Conservation (phyloP, 768 basidiomycete species). For the Suillus bovinus region DNA sequence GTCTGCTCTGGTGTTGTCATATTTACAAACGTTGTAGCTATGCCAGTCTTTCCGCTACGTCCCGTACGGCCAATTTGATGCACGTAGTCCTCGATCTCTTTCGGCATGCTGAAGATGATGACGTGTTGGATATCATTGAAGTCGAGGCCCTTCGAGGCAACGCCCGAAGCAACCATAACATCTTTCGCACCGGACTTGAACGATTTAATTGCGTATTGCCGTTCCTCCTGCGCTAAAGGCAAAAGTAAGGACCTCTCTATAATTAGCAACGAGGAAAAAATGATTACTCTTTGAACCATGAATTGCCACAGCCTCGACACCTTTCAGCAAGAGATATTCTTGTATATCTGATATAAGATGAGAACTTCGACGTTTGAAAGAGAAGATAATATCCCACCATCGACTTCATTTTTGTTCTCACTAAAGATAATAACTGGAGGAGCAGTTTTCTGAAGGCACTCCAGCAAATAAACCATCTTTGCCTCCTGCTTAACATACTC, state of each 20-base stretch:
- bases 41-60: constrained; percentile 96
- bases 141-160: constrained; percentile 97
- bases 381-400: constrained; percentile 55
- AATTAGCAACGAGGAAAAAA: background rate
- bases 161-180: constrained; percentile 98
- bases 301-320: constrained; percentile 97
- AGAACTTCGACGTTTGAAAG: constrained; percentile 5
- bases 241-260: constrained; percentile 6
- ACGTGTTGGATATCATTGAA: constrained; percentile 99
- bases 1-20: constrained; percentile 98
- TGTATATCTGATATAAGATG: constrained; percentile 77
- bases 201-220: constrained; percentile 97
- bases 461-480: constrained; percentile 98
- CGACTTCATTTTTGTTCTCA: constrained; percentile 99
- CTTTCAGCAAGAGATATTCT: constrained; percentile 94
- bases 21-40: constrained; percentile 98
- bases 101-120: constrained; percentile 99
- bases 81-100: constrained; percentile 99
- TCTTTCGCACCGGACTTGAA: constrained; percentile 98
- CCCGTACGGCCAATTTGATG: constrained; percentile 99
- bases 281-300: constrained; percentile 90
- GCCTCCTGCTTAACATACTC: constrained; percentile 99
- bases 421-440: constrained; percentile 98
- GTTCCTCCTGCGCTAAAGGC: constrained; percentile 87
- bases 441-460: constrained; percentile 97